Evolutionary conservation across 2,329 filamentous ascomycete genomes (phyloP).

Genomic region (Talaromyces verruculosus): DNA sequence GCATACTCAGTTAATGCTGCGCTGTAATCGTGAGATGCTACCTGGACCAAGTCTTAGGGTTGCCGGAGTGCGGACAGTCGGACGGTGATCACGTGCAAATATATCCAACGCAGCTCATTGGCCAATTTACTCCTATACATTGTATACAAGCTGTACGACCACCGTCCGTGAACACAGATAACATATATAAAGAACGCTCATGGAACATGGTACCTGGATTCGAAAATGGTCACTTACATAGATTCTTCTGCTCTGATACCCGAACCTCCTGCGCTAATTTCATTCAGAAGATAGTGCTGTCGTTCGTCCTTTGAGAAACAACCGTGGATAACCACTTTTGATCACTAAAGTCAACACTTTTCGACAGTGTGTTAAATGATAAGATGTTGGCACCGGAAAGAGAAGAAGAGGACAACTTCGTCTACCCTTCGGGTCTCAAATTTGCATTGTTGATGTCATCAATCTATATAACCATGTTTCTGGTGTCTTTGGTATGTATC

Average conservation of each 20-base stretch:
- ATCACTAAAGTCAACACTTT: neutral
- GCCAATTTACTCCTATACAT: neutral
- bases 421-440: slow-evolving; percentile 9
- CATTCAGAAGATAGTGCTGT: neutral
- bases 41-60: neutral
- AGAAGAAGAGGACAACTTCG: neutral
- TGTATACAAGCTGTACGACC: neutral
- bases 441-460: slow-evolving; percentile 9
- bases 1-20: neutral
- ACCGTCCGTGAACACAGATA: neutral
- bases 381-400: neutral
- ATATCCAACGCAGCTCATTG: neutral
- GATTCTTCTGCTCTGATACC: neutral
- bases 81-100: neutral
- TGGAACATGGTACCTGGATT: neutral
- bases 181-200: neutral
- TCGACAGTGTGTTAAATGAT: neutral
- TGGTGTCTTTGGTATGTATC: slow-evolving; percentile 13
- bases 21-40: neutral
- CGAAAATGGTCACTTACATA: neutral
- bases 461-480: slow-evolving; percentile 15
- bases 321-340: neutral
- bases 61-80: neutral
- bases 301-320: neutral
- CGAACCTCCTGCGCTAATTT: neutral